Evolutionary conservation across 257 asterid species (phyloP).

Genomic region (Buddleja alternifolia): DNA sequence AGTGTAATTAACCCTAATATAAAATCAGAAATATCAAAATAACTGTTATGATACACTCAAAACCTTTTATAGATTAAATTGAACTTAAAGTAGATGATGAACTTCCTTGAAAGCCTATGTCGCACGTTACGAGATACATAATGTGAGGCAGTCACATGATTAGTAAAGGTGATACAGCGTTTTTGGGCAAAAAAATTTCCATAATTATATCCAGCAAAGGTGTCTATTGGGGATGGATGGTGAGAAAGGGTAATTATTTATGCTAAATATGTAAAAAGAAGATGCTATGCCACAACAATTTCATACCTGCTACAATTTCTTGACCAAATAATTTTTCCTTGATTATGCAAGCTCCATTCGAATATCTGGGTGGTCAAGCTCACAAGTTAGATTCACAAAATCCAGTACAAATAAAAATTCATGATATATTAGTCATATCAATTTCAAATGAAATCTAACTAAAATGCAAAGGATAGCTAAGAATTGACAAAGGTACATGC

Average conservation of each 20-base stretch:
- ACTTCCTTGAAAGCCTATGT: too few relatives aligned
- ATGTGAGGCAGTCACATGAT: neutral
- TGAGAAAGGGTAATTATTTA: neutral
- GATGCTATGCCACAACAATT: constrained; percentile 1
- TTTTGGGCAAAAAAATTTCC: neutral
- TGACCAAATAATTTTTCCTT: constrained; percentile 92
- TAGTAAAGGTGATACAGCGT: neutral
- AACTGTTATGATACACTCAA: neutral
- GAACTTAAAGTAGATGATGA: too few relatives aligned
- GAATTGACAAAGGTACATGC: constrained; percentile 47
- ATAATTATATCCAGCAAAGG: neutral
- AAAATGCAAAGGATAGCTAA: constrained; percentile 28
- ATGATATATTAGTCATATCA: neutral
- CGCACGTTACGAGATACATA: neutral
- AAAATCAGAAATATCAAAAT: neutral
- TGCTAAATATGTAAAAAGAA: constrained; percentile 9
- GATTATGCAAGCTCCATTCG: constrained; percentile 98
- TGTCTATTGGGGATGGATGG: neutral
- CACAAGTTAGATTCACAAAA: constrained; percentile 37
- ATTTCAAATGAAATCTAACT: constrained; percentile 8
- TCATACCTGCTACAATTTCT: constrained; percentile 80
- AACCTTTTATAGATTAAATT: neutral
- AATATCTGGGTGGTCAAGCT: constrained; percentile 59
- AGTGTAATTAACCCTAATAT: too few relatives aligned
- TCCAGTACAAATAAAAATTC: constrained; percentile 3